Base-by-base conservation (phyloP, 495 filamentous ascomycete genomes). In the Aspergillus nidulans region DNA sequence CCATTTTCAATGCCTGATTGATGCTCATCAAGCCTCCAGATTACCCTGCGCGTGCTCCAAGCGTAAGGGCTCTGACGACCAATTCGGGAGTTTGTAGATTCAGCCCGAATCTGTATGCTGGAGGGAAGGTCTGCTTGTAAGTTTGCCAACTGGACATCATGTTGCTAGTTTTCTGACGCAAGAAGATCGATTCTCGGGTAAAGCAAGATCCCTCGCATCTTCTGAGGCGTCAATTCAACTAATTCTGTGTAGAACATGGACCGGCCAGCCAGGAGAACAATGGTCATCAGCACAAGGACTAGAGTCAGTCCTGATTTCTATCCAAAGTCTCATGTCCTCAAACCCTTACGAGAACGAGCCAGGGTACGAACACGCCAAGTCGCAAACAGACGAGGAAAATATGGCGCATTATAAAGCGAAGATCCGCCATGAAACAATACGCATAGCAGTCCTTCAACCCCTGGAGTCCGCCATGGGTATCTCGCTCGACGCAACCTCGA, bases 271-370 rank as follows among this genome's bases (percentile, higher is more conserved):
- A 23, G 88, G 90, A 41, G 94, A 98, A 67, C 84, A 96, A 64
- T 98, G 94, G 94, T 96, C 91, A 24, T 88, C 91, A 0, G 95
- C 94, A 3, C 94, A 97, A 66, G 92, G 94, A 16, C 76, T 98
- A 4, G 94, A 98, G 67, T 97, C 94, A 1, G 88, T 97, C 46
- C 69, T 98, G 26, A 83, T 97, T 26, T 97, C 94, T 5, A 97
- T 98, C 49, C 94, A 98, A 68, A 96, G 91, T 63, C 75, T 98
- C 24, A 91, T 98, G 86, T 95, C 91, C 1, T 71, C 82, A 20
- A 96, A 97, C 66, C 94, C 94, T 0, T 98, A 96, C 69, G 90
- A 94, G 68, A 95, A 97, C 60, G 94, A 98, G 64, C 94, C 94
- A 16, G 94, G 94, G 8, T 96, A 88, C 60, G 94, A 97, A 61